Evolutionary conservation across 2,329 filamentous ascomycete genomes (phyloP), one percentile per base, ranked within the genome.

Genomic region (Cryphonectria radicalis): DNA sequence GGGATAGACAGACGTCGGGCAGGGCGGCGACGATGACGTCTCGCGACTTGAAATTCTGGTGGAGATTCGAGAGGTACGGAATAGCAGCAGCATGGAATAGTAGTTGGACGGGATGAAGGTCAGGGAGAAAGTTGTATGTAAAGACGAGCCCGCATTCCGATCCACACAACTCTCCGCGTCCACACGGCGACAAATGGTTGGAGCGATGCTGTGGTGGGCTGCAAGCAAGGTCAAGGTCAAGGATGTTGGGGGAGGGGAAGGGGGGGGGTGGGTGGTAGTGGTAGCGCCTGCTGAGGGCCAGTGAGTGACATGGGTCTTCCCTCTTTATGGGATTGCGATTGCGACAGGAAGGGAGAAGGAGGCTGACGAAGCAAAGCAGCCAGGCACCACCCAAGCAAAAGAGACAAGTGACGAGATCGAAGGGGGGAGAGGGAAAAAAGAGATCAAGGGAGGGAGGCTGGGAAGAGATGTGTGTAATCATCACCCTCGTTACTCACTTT

Each of bases 11-110:
- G 57, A 32, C 43, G 69, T 63, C 10, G 35, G 63, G 37, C 22
- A 62, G 35, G 35, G 59, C 46, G 59, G 63, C 57, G 59, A 57
- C 6, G 50, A 68, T 68, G 67, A 68, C 67, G 67, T 68, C 57
- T 63, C 43, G 43, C 62, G 40, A 28, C 28, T 37, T 55, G 46
- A 35, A n/a, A 59, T 70, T 40, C 63, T 43, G 63, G 70, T 68
- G 70, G 64, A 59, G 67, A 55, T 64, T 64, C 59, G 70, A 71
- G 70, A 71, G 67, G 50, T 53, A 17, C 46, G 55, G 43, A 50
- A 37, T 28, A 40, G 10, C 10, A 40, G 10, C 10, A 65, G 42
- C 40, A 42, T 55, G 57, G 59, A 35, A 43, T 53, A 43, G 19
- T 7, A 50, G 46, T 7, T 17, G 19, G 35, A 63, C 32, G 60